Conservation (phyloP, 2,329 filamentous ascomycete genomes). For the Talaromyces sp. region DNA sequence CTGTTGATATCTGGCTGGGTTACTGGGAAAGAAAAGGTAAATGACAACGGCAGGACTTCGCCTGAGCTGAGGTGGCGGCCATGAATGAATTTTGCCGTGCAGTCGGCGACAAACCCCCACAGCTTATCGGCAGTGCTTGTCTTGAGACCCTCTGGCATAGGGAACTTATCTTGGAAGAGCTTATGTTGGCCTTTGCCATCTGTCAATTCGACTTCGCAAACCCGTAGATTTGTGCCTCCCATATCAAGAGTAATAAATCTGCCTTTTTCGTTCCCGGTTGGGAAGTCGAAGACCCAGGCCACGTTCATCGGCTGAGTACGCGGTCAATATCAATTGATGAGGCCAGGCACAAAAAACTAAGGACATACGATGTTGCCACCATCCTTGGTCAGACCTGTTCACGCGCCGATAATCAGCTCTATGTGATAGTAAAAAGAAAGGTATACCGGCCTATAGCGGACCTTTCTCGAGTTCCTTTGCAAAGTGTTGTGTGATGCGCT, state of each 20-base stretch:
- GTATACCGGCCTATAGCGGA: slow-evolving; percentile 23
- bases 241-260: slow-evolving; percentile 80
- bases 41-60: slow-evolving; percentile 64
- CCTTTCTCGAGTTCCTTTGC: slow-evolving; percentile 75
- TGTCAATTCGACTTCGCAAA: slow-evolving; percentile 77
- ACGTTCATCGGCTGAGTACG: slow-evolving; percentile 76
- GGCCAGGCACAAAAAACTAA: background rate
- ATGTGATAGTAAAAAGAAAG: background rate
- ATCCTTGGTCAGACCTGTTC: slow-evolving; percentile 65
- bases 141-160: slow-evolving; percentile 72
- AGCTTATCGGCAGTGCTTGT: slow-evolving; percentile 70
- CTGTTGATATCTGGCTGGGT: slow-evolving; percentile 81
- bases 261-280: slow-evolving; percentile 73
- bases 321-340: slow-evolving; percentile 7
- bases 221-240: slow-evolving; percentile 84
- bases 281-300: slow-evolving; percentile 81
- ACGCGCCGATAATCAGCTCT: background rate
- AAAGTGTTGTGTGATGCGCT: slow-evolving; percentile 82
- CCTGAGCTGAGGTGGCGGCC: slow-evolving; percentile 55
- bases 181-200: slow-evolving; percentile 75
- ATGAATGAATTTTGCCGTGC: slow-evolving; percentile 72
- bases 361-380: slow-evolving; percentile 76
- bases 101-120: slow-evolving; percentile 84
- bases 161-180: slow-evolving; percentile 82
- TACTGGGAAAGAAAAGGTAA: slow-evolving; percentile 87